Evolutionary conservation across 2,329 filamentous ascomycete species (phyloP).

Genomic region (Cladophialophora bantiana): DNA sequence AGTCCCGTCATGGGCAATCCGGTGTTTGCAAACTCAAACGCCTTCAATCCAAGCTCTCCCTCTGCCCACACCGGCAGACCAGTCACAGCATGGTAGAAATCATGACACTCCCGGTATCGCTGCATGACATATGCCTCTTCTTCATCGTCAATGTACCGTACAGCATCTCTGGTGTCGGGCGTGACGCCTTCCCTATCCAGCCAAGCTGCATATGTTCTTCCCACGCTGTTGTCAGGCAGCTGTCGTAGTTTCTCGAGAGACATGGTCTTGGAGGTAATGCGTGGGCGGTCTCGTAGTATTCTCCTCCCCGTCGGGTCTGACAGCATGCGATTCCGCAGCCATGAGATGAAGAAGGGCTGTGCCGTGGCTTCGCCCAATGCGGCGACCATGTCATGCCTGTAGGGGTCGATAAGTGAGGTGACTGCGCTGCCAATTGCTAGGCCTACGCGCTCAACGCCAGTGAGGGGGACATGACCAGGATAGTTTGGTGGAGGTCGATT

Average conservation of each 20-base stretch:
- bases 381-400: constrained; percentile 87
- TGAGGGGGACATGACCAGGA: constrained; percentile 90
- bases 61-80: constrained; percentile 91
- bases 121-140: constrained; percentile 99
- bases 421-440: constrained; percentile 70
- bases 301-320: constrained; percentile 80
- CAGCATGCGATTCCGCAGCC: constrained; percentile 92
- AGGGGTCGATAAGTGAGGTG: constrained; percentile 72
- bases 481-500: constrained; percentile 87
- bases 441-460: constrained; percentile 73
- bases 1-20: constrained; percentile 93
- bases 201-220: constrained; percentile 84
- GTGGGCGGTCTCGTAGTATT: constrained; percentile 87
- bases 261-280: constrained; percentile 77
- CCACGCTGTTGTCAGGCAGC: constrained; percentile 76
- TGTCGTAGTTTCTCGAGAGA: constrained; percentile 73
- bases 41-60: constrained; percentile 96
- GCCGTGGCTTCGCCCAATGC: constrained; percentile 93
- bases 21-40: constrained; percentile 96
- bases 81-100: constrained; percentile 96
- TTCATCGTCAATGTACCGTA: constrained; percentile 91
- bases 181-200: constrained; percentile 93
- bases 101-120: constrained; percentile 94
- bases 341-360: constrained; percentile 92
- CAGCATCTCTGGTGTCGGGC: constrained; percentile 81